Evolutionary conservation across 768 basidiomycete genomes (phyloP), one percentile per base, ranked within the genome.

Genomic region (Mycena venus): DNA sequence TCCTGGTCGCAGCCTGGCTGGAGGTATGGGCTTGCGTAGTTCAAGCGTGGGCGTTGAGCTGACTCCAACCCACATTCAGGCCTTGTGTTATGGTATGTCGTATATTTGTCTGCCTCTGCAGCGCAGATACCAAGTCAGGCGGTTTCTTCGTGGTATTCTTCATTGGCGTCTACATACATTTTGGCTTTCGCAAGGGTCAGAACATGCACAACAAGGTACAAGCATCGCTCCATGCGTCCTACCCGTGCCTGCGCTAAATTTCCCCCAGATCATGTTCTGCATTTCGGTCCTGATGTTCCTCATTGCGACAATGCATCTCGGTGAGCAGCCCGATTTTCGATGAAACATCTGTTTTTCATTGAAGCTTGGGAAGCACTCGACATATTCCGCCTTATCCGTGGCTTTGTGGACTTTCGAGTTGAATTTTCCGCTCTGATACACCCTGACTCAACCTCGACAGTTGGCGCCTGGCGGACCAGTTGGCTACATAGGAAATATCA

Each of bases 231-330:
- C 23, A 9, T 21, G 21, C 25, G 11, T 38, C 7, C 25, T 27
- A n/a, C n/a, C n/a, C n/a, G n/a, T 32, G 11, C 34, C 3, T 15
- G 29, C 34, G 14, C 63, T 51, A 27, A 51, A 15, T 51, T 29
- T 1, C 29, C 27, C 23, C 25, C 59, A 79, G 78, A 59, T 78
- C 56, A 79, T 79, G 78, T 72, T 79, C 49, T 29, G 19, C 1
- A 44, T 72, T 79, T 77, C 7, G 56, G 60, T 40, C n/a, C 42
- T 74, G 17, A 77, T 79, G 77, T 79, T 79, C 61, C n/a, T n/a
- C n/a, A n/a, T n/a, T n/a, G n/a, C n/a, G n/a, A n/a, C n/a, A n/a
- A n/a, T n/a, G n/a, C n/a, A n/a, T n/a, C n/a, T n/a, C n/a, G n/a
- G n/a, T n/a, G n/a, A n/a, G n/a, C n/a, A n/a, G n/a, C n/a, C n/a